Evolutionary conservation across 345 rosid genomes (phyloP), one percentile per base, ranked within the genome.

Genomic region (Viola odorata): DNA sequence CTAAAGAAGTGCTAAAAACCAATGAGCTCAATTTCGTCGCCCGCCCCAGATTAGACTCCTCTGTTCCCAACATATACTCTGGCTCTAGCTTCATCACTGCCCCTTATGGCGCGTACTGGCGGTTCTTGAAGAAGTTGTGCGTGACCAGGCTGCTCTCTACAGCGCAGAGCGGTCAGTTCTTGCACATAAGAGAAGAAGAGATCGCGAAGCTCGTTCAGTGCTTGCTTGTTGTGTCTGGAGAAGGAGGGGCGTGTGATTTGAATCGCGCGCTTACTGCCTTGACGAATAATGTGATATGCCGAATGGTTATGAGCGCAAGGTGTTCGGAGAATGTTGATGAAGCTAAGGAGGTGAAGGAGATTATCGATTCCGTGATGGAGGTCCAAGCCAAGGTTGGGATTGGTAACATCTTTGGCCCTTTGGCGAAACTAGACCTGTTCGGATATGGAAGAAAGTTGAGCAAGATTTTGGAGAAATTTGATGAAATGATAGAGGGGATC

Each of bases 41-140:
- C 8, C 41, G 53, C 5, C 40, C 50, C 7, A 50, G 50, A 50
- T 16, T 36, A 4, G 57, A 59, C 6, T 37, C 52, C 5, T 6
- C 37, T 0, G 57, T 48, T 23, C 50, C 40, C 44, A 50, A 50
- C 3, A 66, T 66, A 15, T 58, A 66, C 8, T 41, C 10, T 15
- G 57, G 45, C 0, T 13, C 40, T 12, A 39, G 62, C 0, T 66
- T 66, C 1, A 50, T 66, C 37, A 57, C 45, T 0, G 51, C 44
- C 4, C 69, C 50, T 3, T 66, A 66, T 14, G 48, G 48, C 45
- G 41, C 36, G 6, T 66, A 66, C 12, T 57, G 69, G 69, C 12
- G 37, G 11, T 57, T 65, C 63, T 57, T 66, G 63, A 57, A 37
- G 23, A 66, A 57, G 49, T 41, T 66, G 0, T 50, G 69, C 57